Evolutionary conservation across 2,329 filamentous ascomycete genomes (phyloP).

Genomic region (Teratosphaeria gauchensis): DNA sequence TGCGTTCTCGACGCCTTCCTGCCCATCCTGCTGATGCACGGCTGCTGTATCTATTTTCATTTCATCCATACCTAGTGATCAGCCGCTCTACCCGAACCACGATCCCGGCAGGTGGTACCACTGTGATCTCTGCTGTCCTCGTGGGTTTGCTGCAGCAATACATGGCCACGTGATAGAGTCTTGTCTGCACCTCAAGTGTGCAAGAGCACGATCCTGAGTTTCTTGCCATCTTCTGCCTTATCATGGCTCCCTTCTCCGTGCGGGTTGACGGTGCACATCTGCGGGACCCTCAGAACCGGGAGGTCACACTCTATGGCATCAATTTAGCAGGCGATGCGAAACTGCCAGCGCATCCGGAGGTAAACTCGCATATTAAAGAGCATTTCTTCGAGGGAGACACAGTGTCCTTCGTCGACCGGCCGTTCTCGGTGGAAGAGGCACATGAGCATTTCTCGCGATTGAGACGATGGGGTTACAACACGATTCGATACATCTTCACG

Average conservation of each 20-base stretch:
- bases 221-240: not conserved
- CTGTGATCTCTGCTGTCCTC: not conserved
- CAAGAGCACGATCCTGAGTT: not conserved
- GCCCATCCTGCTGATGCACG: not conserved
- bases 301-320: conserved; percentile 85
- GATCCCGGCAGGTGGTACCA: not conserved
- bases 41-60: no score
- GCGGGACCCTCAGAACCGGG: conserved; percentile 68
- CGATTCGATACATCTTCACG: conserved; percentile 91
- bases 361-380: conserved; percentile 67
- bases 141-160: not conserved
- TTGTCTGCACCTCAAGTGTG: not conserved
- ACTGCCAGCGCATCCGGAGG: conserved; percentile 68
- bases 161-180: not conserved
- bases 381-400: conserved; percentile 88
- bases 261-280: conserved; percentile 80
- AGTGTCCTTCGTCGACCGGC: conserved; percentile 78
- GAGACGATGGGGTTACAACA: conserved; percentile 88
- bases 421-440: conserved; percentile 75
- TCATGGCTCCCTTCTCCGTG: conserved; percentile 51
- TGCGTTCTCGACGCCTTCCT: not conserved
- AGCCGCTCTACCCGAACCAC: not conserved
- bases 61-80: not conserved
- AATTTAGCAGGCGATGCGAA: conserved; percentile 90
- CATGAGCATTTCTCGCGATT: conserved; percentile 77